Conservation (phyloP, 257 asterid species). For the Phtheirospermum japonicum region DNA sequence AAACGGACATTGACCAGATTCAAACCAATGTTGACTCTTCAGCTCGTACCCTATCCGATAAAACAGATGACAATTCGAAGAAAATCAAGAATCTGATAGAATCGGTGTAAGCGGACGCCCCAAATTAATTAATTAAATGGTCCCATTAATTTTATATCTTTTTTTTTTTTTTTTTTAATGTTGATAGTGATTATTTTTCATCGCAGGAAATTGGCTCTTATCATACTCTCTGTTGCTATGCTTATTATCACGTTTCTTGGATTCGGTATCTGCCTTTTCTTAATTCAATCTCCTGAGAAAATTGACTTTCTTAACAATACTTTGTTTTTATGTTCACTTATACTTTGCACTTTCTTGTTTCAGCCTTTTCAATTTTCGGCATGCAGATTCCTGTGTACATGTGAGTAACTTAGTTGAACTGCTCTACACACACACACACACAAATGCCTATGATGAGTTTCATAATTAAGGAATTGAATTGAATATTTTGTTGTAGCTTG, state of each 20-base stretch:
- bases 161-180: neutral
- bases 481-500: conserved; percentile 52
- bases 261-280: conserved; percentile 44
- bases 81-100: conserved; percentile 43
- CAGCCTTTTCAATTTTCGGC: conserved; percentile 76
- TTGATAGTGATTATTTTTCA: neutral
- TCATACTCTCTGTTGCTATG: conserved; percentile 68
- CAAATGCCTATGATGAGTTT: too few relatives aligned
- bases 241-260: conserved; percentile 70
- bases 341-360: conserved; percentile 21
- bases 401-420: conserved; percentile 46
- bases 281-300: conserved; percentile 16
- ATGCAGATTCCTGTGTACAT: conserved; percentile 69
- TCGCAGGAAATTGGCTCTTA: conserved; percentile 83
- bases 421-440: neutral
- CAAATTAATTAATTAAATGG: neutral
- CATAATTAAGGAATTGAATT: neutral
- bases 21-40: conserved; percentile 57
- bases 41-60: conserved; percentile 46
- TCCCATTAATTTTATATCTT: neutral
- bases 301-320: conserved; percentile 23
- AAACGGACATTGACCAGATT: conserved; percentile 67
- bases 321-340: conserved; percentile 1
- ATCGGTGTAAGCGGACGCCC: conserved; percentile 43
- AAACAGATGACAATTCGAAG: conserved; percentile 42